phyloP scores from a whole-genome alignment of 73 alveolate genomes.

The Blepharisma stoltei region DNA sequence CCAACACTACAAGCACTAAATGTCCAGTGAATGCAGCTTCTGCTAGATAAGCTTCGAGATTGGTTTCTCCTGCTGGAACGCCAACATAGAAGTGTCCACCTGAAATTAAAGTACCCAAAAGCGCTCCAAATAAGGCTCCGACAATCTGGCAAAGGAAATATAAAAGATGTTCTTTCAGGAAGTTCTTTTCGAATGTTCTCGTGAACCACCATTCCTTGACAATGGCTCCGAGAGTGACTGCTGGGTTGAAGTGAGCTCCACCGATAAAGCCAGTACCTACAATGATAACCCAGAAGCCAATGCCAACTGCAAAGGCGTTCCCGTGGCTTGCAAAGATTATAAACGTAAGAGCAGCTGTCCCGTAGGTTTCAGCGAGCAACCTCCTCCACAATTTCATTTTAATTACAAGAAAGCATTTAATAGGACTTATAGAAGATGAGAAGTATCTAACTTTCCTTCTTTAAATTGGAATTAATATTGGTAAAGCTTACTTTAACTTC shows the following conservation, averaged over 20 bases:
- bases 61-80: background rate
- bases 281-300: too few relatives aligned
- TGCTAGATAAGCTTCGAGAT: constrained; percentile 3
- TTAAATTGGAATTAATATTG: too few relatives aligned
- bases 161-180: background rate
- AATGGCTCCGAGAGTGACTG: constrained; percentile 20
- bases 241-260: constrained; percentile 34
- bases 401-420: too few relatives aligned
- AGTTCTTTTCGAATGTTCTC: background rate
- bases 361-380: too few relatives aligned
- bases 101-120: background rate
- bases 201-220: background rate
- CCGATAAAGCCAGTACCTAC: constrained; percentile 10
- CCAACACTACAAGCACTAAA: constrained; percentile 6
- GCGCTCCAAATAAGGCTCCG: constrained; percentile 18
- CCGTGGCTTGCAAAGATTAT: too few relatives aligned
- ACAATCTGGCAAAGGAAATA: background rate
- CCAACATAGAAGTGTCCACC: constrained; percentile 7
- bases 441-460: too few relatives aligned
- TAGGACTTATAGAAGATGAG: too few relatives aligned
- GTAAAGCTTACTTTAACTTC: too few relatives aligned
- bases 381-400: too few relatives aligned
- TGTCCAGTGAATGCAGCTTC: background rate
- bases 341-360: too few relatives aligned
- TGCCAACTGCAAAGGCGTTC: too few relatives aligned